Conservation (phyloP, 768 basidiomycete genomes). For the Mycena polygramma region DNA sequence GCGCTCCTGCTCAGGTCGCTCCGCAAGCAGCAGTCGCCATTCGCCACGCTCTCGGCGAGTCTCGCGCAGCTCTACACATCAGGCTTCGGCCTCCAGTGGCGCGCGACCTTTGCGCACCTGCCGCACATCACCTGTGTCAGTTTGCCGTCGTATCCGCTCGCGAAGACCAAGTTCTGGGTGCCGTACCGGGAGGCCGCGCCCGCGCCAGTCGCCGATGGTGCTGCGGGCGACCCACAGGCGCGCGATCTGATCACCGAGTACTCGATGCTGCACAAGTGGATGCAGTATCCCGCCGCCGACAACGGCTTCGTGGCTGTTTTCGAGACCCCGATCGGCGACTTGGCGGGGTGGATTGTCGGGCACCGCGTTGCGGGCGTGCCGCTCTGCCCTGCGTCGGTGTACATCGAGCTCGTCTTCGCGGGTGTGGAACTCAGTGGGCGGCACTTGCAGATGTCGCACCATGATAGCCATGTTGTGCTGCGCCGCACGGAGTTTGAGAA, state of each 20-base stretch:
- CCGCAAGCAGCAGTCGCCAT: constrained; percentile 57
- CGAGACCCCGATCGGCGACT: constrained; percentile 62
- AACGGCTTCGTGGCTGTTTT: constrained; percentile 62
- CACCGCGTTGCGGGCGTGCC: constrained; percentile 68
- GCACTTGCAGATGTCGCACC: constrained; percentile 42
- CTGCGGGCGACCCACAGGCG: neutral
- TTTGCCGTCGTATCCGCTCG: constrained; percentile 76
- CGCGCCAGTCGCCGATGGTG: neutral
- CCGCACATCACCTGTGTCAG: constrained; percentile 56
- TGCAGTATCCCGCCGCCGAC: constrained; percentile 54
- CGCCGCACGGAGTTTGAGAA: constrained; percentile 62
- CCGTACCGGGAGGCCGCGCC: constrained; percentile 51
- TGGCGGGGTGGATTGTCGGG: constrained; percentile 64
- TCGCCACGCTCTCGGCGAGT: constrained; percentile 59
- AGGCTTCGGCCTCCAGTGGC: constrained; percentile 62
- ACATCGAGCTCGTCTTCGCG: constrained; percentile 59
- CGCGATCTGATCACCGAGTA: constrained; percentile 41
- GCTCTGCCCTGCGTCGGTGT: constrained; percentile 77
- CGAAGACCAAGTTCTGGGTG: constrained; percentile 69
- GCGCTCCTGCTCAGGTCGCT: constrained; percentile 64
- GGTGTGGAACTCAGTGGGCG: constrained; percentile 55
- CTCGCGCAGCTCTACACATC: constrained; percentile 65
- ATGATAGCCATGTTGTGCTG: constrained; percentile 55
- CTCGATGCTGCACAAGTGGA: constrained; percentile 56
- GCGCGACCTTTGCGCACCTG: constrained; percentile 63